Evolutionary conservation across 169 alveolate species (phyloP).

Genomic region (Theileria annulata): DNA sequence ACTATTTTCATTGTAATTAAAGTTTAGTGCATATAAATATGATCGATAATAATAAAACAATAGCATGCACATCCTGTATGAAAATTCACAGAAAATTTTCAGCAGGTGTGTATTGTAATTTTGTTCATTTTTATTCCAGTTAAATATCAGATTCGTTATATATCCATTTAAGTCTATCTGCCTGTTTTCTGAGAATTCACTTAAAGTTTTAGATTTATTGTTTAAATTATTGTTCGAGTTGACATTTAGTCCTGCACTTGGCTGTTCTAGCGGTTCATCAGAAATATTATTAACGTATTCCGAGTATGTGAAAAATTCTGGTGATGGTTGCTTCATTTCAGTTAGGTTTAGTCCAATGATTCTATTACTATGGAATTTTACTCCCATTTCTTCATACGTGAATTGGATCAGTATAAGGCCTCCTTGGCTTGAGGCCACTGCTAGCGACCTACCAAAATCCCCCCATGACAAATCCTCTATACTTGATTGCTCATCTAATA

Average conservation of each 20-base stretch:
- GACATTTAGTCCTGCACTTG: neutral
- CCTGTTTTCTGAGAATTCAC: neutral
- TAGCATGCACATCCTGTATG: neutral
- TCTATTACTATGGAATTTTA: slow-evolving; percentile 55
- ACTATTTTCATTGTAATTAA: neutral
- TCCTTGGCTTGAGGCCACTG: slow-evolving; percentile 67
- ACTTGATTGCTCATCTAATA: slow-evolving; percentile 61
- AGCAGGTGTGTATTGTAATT: neutral
- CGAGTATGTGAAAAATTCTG: slow-evolving; percentile 6
- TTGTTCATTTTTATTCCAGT: neutral
- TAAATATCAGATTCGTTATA: neutral
- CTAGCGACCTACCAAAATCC: slow-evolving; percentile 61
- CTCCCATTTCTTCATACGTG: slow-evolving; percentile 35
- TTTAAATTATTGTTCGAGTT: neutral
- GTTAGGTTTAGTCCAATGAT: slow-evolving; percentile 36
- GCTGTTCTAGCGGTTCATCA: neutral
- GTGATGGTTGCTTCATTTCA: slow-evolving; percentile 33
- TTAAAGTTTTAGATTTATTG: neutral
- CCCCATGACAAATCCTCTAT: slow-evolving; percentile 69
- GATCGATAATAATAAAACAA: neutral
- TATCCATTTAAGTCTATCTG: neutral
- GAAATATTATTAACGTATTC: neutral
- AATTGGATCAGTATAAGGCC: slow-evolving; percentile 61
- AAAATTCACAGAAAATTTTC: neutral
- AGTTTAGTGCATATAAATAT: neutral